These are phyloP conservation scores for Sinapis alba DNA, from an alignment of 441 rosid species.

Conservation along the genomic window DNA sequence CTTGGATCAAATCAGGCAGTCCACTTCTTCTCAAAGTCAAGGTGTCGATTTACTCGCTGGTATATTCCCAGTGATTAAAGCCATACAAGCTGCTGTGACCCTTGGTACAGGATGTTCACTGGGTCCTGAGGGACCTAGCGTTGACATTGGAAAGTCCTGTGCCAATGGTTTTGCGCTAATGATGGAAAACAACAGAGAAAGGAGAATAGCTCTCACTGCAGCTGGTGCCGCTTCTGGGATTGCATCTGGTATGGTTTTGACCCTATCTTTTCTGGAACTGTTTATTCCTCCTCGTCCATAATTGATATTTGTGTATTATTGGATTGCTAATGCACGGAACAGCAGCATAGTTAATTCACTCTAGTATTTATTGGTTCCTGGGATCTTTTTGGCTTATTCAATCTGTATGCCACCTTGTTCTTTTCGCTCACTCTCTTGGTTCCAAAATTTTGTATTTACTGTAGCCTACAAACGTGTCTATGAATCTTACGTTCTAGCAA, in stretches of 20 bases:
- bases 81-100: slow-evolving; percentile 94
- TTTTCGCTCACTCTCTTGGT: background rate
- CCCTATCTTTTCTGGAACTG: background rate
- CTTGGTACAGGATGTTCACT: slow-evolving; percentile 97
- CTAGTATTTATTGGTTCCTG: background rate
- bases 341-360: slow-evolving; percentile 1
- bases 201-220: slow-evolving; percentile 88
- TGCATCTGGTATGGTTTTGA: slow-evolving; percentile 66
- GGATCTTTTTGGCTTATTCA: background rate
- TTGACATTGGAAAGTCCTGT: slow-evolving; percentile 94
- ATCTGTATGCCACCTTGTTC: background rate
- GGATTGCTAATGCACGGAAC: background rate
- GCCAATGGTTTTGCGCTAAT: slow-evolving; percentile 86
- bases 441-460: background rate
- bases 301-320: background rate
- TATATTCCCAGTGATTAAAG: slow-evolving; percentile 82
- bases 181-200: slow-evolving; percentile 98
- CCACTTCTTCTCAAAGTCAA: slow-evolving; percentile 63
- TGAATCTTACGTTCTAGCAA: slow-evolving; percentile 8
- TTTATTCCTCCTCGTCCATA: background rate
- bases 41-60: slow-evolving; percentile 84
- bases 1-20: slow-evolving; percentile 79
- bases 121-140: slow-evolving; percentile 99
- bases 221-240: slow-evolving; percentile 99
- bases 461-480: slow-evolving; percentile 1